Base-by-base conservation (phyloP, 345 rosid genomes). In the Mallotus nudiflorus region DNA sequence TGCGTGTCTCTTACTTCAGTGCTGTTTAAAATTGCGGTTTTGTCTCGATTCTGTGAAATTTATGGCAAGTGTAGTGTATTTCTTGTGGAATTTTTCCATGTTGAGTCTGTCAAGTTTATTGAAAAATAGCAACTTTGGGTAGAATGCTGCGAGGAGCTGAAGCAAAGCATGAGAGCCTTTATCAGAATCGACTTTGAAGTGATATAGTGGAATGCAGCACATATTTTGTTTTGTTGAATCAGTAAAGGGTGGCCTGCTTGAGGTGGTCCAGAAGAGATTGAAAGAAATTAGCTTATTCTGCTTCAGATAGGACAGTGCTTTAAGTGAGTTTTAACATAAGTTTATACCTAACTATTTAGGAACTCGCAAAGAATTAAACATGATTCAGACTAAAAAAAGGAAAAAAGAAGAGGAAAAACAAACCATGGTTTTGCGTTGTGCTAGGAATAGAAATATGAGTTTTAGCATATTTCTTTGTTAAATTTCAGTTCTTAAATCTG, bases 1-100 rank as follows among this genome's bases (percentile, higher is more conserved):
- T n/a, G 72, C 57, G 50, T 37, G 58, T 29, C 55, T 58, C 44
- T 59, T 24, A 33, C 8, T 57, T 68, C 16, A 22, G 13, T 24
- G 35, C 55, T 14, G 56, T 35, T 35, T 22, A 6, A 22, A 31
- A 5, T 2, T 57, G 44, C 11, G 28, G 11, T n/a, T n/a, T n/a
- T n/a, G n/a, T n/a, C 31, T 29, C 29, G 6, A 35, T 39, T 19
- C 39, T 20, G 9, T 62, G 49, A 5, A 53, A 54, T 67, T 40
- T 54, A 4, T 46, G 31, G 5, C 20, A 24, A 16, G 11, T 1
- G 11, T 12, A 22, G 33, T 1, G 19, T 45, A 19, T 39, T 8
- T n/a, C 15, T 60, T 7, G 12, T 5, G 25, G 16, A 13, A 20
- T 40, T 5, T 62, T n/a, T n/a, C n/a, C 66, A 20, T 62, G 27